Base-by-base conservation (phyloP, 352 stramenopile species). In the Globisporangium paddicum region DNA sequence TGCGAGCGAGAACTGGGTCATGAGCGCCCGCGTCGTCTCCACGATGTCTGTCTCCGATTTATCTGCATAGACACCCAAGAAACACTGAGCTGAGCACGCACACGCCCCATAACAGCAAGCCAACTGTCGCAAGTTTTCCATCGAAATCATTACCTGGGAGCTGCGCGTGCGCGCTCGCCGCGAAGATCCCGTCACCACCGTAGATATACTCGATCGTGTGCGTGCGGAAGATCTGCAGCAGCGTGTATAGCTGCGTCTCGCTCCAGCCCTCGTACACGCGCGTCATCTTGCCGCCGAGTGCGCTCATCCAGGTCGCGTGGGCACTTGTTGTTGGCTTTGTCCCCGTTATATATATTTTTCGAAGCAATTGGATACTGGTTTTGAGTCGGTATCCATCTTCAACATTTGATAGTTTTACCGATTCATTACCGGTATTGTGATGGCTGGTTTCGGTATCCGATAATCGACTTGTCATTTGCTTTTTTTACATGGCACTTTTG, bases 131-230 rank as follows among this genome's bases (percentile, higher is more conserved):
- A 55, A 30, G 13, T 5, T 44, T 37, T 23, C 26, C 16, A 30
- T 32, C 21, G 18, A 35, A n/a, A 16, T 60, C 9, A 23, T 23
- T 3, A 85, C 72, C 68, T 68, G 66, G 68, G n/a, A 89, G 53
- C 57, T 74, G 59, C 10, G 61, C 57, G 32, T 70, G 64, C 32
- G 87, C 58, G 21, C 67, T 60, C n/a, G 67, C 54, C 4, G 66
- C 72, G 46, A 90, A 90, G 25, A 64, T 50, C 45, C 63, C 64
- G 42, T 74, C 69, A 1, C 72, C 73, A 4, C 66, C 62, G 56
- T 93, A 93, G 42, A 93, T 66, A 56, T 87, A 93, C 46, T 79
- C 61, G 32, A 74, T 60, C 55, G 85, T 58, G 60, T 85, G 65
- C 62, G 68, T 53, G 50, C 76, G 77, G 54, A 90, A 76, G 28